Evolutionary conservation across 805 yeast genomes (phyloP), one percentile per base, ranked within the genome.

Genomic region (Metschnikowia continentalis): DNA sequence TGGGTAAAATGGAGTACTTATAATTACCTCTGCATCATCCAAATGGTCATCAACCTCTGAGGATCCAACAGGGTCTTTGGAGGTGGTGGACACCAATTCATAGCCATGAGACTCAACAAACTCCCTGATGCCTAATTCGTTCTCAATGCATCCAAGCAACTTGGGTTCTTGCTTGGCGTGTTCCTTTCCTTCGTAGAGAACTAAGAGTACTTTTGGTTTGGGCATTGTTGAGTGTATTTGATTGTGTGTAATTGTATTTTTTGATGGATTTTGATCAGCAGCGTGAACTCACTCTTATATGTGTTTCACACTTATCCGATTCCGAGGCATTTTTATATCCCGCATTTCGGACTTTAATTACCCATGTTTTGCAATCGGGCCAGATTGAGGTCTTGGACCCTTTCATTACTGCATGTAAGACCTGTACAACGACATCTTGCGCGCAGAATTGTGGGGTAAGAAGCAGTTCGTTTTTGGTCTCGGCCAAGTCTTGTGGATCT

Each of bases 1-100:
- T 4, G 95, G 94, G 69, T 79, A 88, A 78, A 88, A 87, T 3
- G 95, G 94, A 11, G 92, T 86, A 38, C 91, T 82, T 68, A 88
- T 86, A 61, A 87, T 79, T 47, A 87, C 76, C 59, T 87, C 94
- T 5, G 91, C 88, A 54, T 83, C 90, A 44, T 75, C 79, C 63
- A 87, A 77, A 56, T 85, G 75, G 61, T 77, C 72, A 67, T 87
- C 94, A 44, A 87, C 78, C 35, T 64, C 76, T 2, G 86, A 77
- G 58, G 67, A 58, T 38, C 74, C 75, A 44, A 85, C 85, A 1
- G 73, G 72, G 50, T 86, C 95, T 66, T 87, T 87, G 66, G 80
- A 83, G 42, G 81, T 64, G 44, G 94, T 88, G 41, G 86, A 72
- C 26, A 83, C 77, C 55, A 86, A 70, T 42, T 80, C 77, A 61